phyloP scores from a whole-genome alignment of 129 eudicot genomes.

The Tanacetum coccineum region DNA sequence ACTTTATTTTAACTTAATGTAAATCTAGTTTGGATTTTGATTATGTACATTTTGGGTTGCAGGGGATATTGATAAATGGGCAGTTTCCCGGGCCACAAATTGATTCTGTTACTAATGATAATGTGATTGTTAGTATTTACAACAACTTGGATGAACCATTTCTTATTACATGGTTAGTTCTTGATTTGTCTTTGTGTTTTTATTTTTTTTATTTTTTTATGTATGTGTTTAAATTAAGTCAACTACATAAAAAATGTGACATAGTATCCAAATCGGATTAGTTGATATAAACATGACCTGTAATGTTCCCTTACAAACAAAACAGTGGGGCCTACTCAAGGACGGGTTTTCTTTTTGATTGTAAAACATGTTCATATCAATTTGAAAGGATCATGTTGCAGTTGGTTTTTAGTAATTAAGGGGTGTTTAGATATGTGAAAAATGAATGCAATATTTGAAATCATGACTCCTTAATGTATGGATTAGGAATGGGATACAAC shows the following conservation, averaged over 20 bases:
- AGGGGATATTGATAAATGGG: slow-evolving; percentile 70
- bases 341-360: too few species aligned
- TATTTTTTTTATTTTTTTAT: too few species aligned
- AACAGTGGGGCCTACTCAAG: too few species aligned
- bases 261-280: too few species aligned
- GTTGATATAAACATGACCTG: too few species aligned
- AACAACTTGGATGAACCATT: slow-evolving; percentile 60
- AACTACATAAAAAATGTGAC: not conserved
- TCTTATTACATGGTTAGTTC: slow-evolving; percentile 50
- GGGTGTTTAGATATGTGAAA: not conserved
- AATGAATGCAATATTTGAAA: not conserved
- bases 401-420: too few species aligned
- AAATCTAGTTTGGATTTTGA: too few species aligned
- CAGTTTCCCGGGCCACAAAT: slow-evolving; percentile 66
- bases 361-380: too few species aligned
- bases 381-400: too few species aligned
- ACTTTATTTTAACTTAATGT: too few species aligned
- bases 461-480: not conserved
- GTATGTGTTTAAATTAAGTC: not conserved
- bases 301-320: too few species aligned
- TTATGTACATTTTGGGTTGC: slow-evolving; percentile 4
- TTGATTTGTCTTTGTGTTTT: not conserved
- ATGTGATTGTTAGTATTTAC: slow-evolving; percentile 47
- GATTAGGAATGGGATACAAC: slow-evolving; percentile 60
- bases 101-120: slow-evolving; percentile 56